Base-by-base conservation (phyloP, 305 asterid species). In the Caryopteris hybrid region DNA sequence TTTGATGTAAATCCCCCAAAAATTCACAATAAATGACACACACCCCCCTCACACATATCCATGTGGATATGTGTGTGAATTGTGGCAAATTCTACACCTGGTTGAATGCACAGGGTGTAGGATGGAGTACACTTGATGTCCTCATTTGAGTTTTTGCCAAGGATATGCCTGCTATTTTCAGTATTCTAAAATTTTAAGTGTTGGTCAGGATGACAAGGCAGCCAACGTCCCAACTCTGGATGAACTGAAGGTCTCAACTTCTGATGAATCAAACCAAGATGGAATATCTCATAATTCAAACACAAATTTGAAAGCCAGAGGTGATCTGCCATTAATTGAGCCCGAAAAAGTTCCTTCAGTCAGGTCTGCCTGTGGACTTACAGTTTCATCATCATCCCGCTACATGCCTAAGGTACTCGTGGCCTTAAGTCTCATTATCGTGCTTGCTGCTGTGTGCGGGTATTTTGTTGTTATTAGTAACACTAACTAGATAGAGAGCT, bases 321-420 rank as follows among this genome's bases (percentile, higher is more conserved):
- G 13, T 4, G 76, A 71, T n/a, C 18, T 55, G 33, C 68, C 70
- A 23, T 63, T 20, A 34, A 25, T 43, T 25, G 65, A 70, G 53
- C 45, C 68, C 22, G 63, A 68, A 72, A 72, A 56, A 13, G 64
- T 48, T 71, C 1, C 66, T 46, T 14, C 62, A 4, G 62, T 48
- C 48, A 29, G 73, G 70, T 42, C 79, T 21, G 52, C 46, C 16
- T 52, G 53, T 41, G 56, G 61, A n/a, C 43, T 3, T 31, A 66
- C 77, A 7, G 77, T 61, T 48, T 78, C 83, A 11, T 55, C 83
- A 11, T 55, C 74, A 0, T 36, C 45, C 3, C 23, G 68, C 39
- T 79, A 64, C 79, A 41, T 78, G 75, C 82, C 87, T 31, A 82
- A 68, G 88, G 76, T 81, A 46, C 57, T 86, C 64, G 70, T 81